phyloP scores from a whole-genome alignment of 2,329 filamentous ascomycete genomes.

The Aspergillus alliaceus region DNA sequence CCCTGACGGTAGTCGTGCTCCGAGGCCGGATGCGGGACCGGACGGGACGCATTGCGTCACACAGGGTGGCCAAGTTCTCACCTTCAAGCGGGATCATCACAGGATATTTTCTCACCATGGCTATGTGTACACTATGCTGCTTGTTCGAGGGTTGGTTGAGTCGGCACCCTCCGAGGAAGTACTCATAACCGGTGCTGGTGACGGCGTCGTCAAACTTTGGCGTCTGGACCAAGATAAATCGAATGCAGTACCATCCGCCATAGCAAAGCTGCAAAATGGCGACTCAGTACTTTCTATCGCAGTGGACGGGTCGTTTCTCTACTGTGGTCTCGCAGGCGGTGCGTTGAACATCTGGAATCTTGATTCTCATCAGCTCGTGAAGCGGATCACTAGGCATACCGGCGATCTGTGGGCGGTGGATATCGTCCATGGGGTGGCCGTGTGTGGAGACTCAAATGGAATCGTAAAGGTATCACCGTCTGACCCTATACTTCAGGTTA shows the following conservation, averaged over 20 bases:
- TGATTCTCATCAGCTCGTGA: constrained; percentile 85
- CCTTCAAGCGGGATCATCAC: constrained; percentile 79
- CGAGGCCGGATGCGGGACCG: constrained; percentile 64
- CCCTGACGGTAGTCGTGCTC: constrained; percentile 77
- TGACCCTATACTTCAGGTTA: too few species aligned
- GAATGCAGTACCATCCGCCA: constrained; percentile 65
- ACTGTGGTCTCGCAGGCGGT: constrained; percentile 83
- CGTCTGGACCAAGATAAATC: constrained; percentile 59
- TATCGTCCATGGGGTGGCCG: constrained; percentile 80
- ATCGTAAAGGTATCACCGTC: constrained; percentile 64
- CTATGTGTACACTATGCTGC: constrained; percentile 94
- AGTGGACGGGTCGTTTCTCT: constrained; percentile 87
- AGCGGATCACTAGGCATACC: constrained; percentile 78
- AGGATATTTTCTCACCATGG: constrained; percentile 90
- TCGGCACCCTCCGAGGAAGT: constrained; percentile 70
- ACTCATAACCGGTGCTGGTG: constrained; percentile 85
- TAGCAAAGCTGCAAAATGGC: constrained; percentile 67
- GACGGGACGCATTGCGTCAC: constrained; percentile 49
- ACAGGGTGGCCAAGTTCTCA: constrained; percentile 66
- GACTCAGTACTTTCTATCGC: constrained; percentile 73
- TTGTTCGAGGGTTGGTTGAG: constrained; percentile 72
- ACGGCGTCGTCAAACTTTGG: constrained; percentile 96
- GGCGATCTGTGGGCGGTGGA: constrained; percentile 84
- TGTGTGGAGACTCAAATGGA: constrained; percentile 89
- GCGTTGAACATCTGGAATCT: constrained; percentile 96